Percentiles rank a stretch among this genome's conserved stretches.
Conservation (phyloP, 768 basidiomycete species). For the Lactarius evosmus region DNA sequence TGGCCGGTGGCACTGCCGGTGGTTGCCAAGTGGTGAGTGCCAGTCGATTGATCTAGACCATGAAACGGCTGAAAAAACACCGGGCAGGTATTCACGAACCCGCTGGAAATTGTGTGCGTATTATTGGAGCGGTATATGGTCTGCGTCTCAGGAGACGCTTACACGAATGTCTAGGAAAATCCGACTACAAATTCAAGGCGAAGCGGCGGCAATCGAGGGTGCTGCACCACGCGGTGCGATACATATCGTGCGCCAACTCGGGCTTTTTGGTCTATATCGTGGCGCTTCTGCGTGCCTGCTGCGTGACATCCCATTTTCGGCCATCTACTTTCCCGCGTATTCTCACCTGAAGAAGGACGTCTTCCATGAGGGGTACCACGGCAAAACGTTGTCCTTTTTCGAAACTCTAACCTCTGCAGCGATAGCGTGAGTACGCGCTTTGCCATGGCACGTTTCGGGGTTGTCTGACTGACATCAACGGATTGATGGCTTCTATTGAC, state of each 20-base stretch:
- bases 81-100: conserved; percentile 89
- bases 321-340: conserved; percentile 87
- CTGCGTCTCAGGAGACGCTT: background rate
- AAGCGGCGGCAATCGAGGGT: conserved; percentile 85
- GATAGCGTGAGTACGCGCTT: conserved; percentile 58
- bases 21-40: conserved; percentile 93
- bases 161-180: conserved; percentile 63
- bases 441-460: conserved; percentile 6
- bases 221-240: conserved; percentile 78
- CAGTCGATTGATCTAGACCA: background rate
- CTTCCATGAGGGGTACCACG: conserved; percentile 94
- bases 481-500: conserved; percentile 22
- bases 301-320: conserved; percentile 96
- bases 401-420: conserved; percentile 85
- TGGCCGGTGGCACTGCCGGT: conserved; percentile 91
- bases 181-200: conserved; percentile 92
- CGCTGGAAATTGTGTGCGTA: conserved; percentile 88
- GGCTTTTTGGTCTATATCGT: conserved; percentile 88
- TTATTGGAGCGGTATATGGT: background rate
- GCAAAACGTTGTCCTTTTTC: conserved; percentile 85
- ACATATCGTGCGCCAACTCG: conserved; percentile 91
- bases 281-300: conserved; percentile 91
- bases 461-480: conserved; percentile 14
- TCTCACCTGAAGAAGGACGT: conserved; percentile 89
- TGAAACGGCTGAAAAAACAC: conserved; percentile 8